Conservation (phyloP, 1,284 basidiomycete genomes). For the Prillingera fragicola region DNA sequence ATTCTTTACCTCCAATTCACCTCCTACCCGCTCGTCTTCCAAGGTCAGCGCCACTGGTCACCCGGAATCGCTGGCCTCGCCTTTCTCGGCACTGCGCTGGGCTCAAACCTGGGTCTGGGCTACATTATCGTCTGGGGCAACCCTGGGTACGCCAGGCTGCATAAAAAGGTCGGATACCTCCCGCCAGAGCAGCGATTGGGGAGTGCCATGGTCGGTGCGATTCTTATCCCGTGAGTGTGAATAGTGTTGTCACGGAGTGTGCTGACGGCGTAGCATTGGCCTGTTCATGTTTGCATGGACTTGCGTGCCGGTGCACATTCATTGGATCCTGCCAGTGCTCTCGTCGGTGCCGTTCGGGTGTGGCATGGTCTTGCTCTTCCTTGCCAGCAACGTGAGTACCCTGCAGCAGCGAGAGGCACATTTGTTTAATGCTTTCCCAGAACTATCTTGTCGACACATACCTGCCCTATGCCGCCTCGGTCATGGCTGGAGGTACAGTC, state of each 20-base stretch:
- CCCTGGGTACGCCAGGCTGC: conserved; percentile 17
- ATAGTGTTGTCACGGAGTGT: background rate
- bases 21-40: conserved; percentile 49
- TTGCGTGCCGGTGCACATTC: conserved; percentile 52
- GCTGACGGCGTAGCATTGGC: conserved; percentile 5
- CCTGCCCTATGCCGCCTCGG: conserved; percentile 51
- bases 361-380: conserved; percentile 34
- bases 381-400: conserved; percentile 12
- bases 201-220: conserved; percentile 55
- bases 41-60: conserved; percentile 23
- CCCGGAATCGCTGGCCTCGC: conserved; percentile 57
- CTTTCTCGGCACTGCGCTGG: conserved; percentile 60
- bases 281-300: conserved; percentile 52
- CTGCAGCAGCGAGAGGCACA: no score
- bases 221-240: conserved; percentile 32
- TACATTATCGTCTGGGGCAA: conserved; percentile 51
- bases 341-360: conserved; percentile 58
- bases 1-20: conserved; percentile 35
- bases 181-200: conserved; percentile 55
- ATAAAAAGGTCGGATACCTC: conserved; percentile 19
- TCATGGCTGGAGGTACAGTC: conserved; percentile 63
- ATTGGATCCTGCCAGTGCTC: conserved; percentile 61
- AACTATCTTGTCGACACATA: conserved; percentile 62
- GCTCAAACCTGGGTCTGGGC: conserved; percentile 54
- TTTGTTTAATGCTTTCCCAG: background rate